A percentile compares a stretch with the other conserved stretches of the same genome.
These are phyloP conservation scores for Ascochyta clinopodiicola DNA, from an alignment of 2,329 filamentous ascomycete genomes.

Conservation along the genomic window DNA sequence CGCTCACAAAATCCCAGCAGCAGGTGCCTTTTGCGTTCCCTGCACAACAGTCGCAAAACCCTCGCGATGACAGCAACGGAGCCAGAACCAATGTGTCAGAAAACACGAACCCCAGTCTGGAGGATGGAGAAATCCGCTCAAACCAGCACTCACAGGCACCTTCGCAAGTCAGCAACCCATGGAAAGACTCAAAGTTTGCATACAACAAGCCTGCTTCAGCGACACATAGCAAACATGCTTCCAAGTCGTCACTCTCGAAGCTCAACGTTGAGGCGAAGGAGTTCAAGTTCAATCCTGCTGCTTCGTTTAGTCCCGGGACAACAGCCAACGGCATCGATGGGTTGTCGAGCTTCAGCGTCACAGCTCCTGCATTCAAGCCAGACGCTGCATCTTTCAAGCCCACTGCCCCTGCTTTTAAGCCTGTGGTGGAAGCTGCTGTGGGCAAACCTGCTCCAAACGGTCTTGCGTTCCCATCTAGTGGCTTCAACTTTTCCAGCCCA, in stretches of 20 bases:
- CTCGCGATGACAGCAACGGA: slow-evolving; percentile 49
- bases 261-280: slow-evolving; percentile 90
- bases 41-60: slow-evolving; percentile 34
- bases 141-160: slow-evolving; percentile 45
- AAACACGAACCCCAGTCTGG: slow-evolving; percentile 48
- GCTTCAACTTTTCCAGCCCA: slow-evolving; percentile 35
- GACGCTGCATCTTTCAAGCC: slow-evolving; percentile 61
- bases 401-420: slow-evolving; percentile 37
- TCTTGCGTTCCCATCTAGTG: slow-evolving; percentile 25
- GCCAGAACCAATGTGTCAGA: slow-evolving; percentile 50
- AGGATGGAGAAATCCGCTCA: slow-evolving; percentile 40
- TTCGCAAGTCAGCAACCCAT: slow-evolving; percentile 47
- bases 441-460: slow-evolving; percentile 13
- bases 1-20: slow-evolving; percentile 68
- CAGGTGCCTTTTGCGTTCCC: slow-evolving; percentile 41
- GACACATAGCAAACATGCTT: slow-evolving; percentile 63
- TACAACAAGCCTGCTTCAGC: slow-evolving; percentile 42
- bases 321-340: slow-evolving; percentile 50
- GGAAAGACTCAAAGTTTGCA: slow-evolving; percentile 46
- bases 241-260: slow-evolving; percentile 74
- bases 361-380: slow-evolving; percentile 75
- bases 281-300: slow-evolving; percentile 74
- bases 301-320: slow-evolving; percentile 57
- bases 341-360: slow-evolving; percentile 67
- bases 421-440: slow-evolving; percentile 20